Percentiles rank a stretch among this genome's conserved stretches.
Conservation (phyloP, 345 rosid species). For the Citrus maxima region DNA sequence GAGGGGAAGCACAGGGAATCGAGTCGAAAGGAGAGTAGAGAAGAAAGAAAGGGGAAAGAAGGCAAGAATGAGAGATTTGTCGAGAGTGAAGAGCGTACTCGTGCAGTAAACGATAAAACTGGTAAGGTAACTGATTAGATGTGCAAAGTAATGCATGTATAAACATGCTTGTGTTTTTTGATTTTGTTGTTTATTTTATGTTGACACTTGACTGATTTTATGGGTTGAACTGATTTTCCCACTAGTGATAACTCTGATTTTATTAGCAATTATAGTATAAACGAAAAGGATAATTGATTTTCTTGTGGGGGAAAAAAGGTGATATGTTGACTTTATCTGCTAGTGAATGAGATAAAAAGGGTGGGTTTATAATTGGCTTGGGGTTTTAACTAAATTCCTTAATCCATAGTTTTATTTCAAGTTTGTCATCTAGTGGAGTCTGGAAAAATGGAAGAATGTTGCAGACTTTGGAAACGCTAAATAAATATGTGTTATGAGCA, state of each 20-base stretch:
- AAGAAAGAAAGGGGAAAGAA: conserved; percentile 58
- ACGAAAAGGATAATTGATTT: not conserved
- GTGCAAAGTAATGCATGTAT: conserved; percentile 1
- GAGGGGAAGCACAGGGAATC: conserved; percentile 71
- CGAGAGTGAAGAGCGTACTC: conserved; percentile 44
- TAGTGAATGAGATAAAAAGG: not conserved
- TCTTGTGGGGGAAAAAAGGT: not conserved
- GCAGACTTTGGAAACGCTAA: not conserved
- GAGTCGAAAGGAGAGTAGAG: conserved; percentile 61
- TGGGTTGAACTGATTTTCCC: not conserved
- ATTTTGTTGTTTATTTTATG: not conserved
- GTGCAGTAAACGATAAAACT: conserved; percentile 39
- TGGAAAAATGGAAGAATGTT: not conserved
- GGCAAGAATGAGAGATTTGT: conserved; percentile 49
- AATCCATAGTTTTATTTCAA: not conserved
- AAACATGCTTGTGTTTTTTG: not conserved
- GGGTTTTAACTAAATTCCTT: not conserved
- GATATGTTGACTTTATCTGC: not conserved
- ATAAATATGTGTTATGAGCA: not conserved
- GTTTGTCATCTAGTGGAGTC: not conserved
- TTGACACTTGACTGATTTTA: not conserved
- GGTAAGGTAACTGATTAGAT: conserved; percentile 50
- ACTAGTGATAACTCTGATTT: not conserved
- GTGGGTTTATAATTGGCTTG: not conserved
- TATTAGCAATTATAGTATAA: not conserved